These are phyloP conservation scores for Priceomyces castillae DNA, from an alignment of 805 yeast genomes.

Conservation along the genomic window DNA sequence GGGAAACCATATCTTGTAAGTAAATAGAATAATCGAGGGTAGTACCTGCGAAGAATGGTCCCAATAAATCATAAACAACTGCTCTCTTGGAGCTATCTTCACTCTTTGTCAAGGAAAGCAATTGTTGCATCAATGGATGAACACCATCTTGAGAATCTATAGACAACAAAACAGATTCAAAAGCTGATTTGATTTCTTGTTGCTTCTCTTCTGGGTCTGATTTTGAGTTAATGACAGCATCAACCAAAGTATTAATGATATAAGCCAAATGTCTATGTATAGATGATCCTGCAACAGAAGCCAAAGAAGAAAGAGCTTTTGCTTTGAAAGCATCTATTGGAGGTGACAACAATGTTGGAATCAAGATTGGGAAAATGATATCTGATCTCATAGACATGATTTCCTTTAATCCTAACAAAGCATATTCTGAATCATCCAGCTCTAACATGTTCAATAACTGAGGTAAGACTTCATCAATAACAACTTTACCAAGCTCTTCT, in stretches of 20 bases:
- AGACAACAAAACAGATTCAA: slow-evolving; percentile 69
- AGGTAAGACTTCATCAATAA: slow-evolving; percentile 87
- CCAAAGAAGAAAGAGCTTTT: slow-evolving; percentile 80
- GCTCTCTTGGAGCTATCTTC: slow-evolving; percentile 67
- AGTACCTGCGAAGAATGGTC: slow-evolving; percentile 66
- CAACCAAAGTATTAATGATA: slow-evolving; percentile 72
- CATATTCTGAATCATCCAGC: slow-evolving; percentile 57
- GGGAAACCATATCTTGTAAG: slow-evolving; percentile 69
- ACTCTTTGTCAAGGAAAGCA: slow-evolving; percentile 70
- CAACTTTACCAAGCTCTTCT: slow-evolving; percentile 74
- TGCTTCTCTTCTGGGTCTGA: slow-evolving; percentile 36
- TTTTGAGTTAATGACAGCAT: slow-evolving; percentile 45
- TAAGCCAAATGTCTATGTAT: slow-evolving; percentile 67
- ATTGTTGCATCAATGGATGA: slow-evolving; percentile 80
- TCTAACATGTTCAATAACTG: slow-evolving; percentile 70
- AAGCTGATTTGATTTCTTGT: slow-evolving; percentile 48
- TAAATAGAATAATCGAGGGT: slow-evolving; percentile 68
- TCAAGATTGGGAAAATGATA: slow-evolving; percentile 87
- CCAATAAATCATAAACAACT: slow-evolving; percentile 63
- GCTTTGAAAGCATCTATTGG: slow-evolving; percentile 86
- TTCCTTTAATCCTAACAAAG: slow-evolving; percentile 84
- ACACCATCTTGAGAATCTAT: slow-evolving; percentile 75
- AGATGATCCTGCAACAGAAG: slow-evolving; percentile 86
- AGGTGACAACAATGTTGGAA: slow-evolving; percentile 77
- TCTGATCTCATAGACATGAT: slow-evolving; percentile 89